These are phyloP conservation scores for Zoysia matrella DNA, from an alignment of 202 grass and related monocot genomes.

Conservation along the genomic window DNA sequence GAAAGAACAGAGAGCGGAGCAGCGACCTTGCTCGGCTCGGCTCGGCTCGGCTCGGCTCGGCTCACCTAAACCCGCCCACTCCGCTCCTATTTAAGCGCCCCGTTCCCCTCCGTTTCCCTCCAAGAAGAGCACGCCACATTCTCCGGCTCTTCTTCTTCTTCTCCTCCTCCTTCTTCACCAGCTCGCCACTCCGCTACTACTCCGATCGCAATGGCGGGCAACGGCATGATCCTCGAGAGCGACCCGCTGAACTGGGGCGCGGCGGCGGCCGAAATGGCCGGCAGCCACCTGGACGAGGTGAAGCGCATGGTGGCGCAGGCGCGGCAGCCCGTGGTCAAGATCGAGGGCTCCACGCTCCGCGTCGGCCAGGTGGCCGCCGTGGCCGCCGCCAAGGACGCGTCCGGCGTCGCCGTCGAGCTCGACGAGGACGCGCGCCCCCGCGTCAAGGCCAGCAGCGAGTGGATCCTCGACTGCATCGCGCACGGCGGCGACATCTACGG, in stretches of 20 bases:
- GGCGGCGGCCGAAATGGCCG: constrained; percentile 62
- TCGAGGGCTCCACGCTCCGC: constrained; percentile 75
- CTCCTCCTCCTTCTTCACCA: neutral
- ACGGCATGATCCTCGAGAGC: constrained; percentile 12
- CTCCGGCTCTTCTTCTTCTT: constrained; percentile 58
- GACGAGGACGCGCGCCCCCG: constrained; percentile 62
- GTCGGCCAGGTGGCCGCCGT: constrained; percentile 80
- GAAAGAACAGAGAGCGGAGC: neutral
- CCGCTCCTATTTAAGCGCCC: constrained; percentile 53
- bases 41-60: neutral
- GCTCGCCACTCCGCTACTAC: neutral
- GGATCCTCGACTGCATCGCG: constrained; percentile 70
- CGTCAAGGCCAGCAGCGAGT: constrained; percentile 76
- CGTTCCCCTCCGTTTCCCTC: constrained; percentile 40
- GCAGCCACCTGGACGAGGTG: constrained; percentile 86
- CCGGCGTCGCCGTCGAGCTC: constrained; percentile 62
- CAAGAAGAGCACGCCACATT: constrained; percentile 52
- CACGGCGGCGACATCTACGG: constrained; percentile 72
- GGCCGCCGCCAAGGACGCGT: constrained; percentile 50
- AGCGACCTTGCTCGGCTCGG: neutral
- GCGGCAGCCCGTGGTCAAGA: constrained; percentile 60
- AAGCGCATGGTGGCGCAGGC: constrained; percentile 84
- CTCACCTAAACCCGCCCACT: constrained; percentile 48
- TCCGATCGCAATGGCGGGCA: constrained; percentile 47
- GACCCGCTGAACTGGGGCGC: constrained; percentile 73